These are phyloP conservation scores for Fragilaria crotonensis DNA, from an alignment of 108 stramenopile genomes.

Conservation along the genomic window DNA sequence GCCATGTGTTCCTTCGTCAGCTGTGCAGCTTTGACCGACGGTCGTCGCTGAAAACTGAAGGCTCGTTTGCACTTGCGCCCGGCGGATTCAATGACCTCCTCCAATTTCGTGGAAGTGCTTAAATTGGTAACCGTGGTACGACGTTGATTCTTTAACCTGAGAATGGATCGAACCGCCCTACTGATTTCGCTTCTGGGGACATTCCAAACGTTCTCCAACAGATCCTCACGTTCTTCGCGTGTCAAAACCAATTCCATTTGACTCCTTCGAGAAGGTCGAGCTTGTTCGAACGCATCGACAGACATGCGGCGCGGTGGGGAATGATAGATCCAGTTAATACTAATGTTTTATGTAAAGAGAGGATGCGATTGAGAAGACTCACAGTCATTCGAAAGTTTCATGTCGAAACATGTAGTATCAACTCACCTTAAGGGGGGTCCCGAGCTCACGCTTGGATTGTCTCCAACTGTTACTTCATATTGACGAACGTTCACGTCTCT, in stretches of 20 bases:
- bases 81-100: slow-evolving; percentile 43
- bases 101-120: slow-evolving; percentile 32
- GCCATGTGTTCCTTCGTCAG: background rate
- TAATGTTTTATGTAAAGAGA: slow-evolving; percentile 6
- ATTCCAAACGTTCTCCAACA: slow-evolving; percentile 46
- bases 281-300: slow-evolving; percentile 45
- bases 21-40: background rate
- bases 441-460: slow-evolving; percentile 1
- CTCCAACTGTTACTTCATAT: slow-evolving; percentile 5
- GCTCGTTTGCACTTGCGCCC: slow-evolving; percentile 31
- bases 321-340: slow-evolving; percentile 31
- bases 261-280: slow-evolving; percentile 21
- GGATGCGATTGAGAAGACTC: no score
- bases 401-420: background rate
- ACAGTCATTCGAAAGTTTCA: no score
- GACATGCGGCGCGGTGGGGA: slow-evolving; percentile 14
- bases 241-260: slow-evolving; percentile 41
- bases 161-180: slow-evolving; percentile 45
- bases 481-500: slow-evolving; percentile 2
- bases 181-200: slow-evolving; percentile 50
- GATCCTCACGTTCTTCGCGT: slow-evolving; percentile 44
- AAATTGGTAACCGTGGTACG: slow-evolving; percentile 61
- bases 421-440: slow-evolving; percentile 1
- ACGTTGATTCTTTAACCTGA: slow-evolving; percentile 52
- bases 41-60: background rate